A percentile compares a stretch with the other conserved stretches of the same genome.
Evolutionary conservation across 2,329 filamentous ascomycete species (phyloP).

Genomic region (Cordyceps farinosa): DNA sequence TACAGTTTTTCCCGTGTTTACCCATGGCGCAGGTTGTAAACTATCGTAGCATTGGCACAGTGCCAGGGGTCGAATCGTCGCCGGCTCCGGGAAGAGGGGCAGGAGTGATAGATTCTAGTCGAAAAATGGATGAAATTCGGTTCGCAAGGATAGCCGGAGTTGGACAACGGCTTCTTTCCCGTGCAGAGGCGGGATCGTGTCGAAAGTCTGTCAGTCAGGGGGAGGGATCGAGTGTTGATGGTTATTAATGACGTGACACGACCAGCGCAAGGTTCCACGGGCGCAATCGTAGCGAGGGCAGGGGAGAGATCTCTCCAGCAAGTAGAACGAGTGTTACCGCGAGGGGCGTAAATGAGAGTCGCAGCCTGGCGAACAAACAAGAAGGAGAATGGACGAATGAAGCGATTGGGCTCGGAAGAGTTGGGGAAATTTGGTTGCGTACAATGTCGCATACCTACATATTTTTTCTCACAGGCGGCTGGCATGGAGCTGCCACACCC

Average conservation of each 20-base stretch:
- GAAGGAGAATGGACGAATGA: background rate
- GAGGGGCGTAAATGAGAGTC: conserved; percentile 20
- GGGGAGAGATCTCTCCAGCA: conserved; percentile 4
- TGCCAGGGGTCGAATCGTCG: background rate
- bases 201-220: background rate
- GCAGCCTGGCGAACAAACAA: conserved; percentile 14
- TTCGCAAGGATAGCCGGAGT: background rate
- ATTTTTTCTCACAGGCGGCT: background rate
- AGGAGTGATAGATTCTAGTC: too few species aligned
- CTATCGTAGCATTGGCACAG: conserved; percentile 8
- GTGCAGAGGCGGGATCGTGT: background rate
- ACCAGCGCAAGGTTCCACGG: conserved; percentile 5
- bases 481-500: background rate
- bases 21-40: conserved; percentile 11
- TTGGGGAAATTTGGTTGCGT: background rate
- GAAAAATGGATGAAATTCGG: background rate
- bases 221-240: background rate
- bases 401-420: background rate
- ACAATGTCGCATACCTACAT: background rate
- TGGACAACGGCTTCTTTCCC: too few species aligned
- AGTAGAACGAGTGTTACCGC: conserved; percentile 10
- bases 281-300: conserved; percentile 5
- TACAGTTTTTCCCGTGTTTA: conserved; percentile 32
- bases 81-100: background rate
- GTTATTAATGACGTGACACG: conserved; percentile 1